These are phyloP conservation scores for Geosmithia putterillii DNA, from an alignment of 2,329 filamentous ascomycete species.

Conservation along the genomic window DNA sequence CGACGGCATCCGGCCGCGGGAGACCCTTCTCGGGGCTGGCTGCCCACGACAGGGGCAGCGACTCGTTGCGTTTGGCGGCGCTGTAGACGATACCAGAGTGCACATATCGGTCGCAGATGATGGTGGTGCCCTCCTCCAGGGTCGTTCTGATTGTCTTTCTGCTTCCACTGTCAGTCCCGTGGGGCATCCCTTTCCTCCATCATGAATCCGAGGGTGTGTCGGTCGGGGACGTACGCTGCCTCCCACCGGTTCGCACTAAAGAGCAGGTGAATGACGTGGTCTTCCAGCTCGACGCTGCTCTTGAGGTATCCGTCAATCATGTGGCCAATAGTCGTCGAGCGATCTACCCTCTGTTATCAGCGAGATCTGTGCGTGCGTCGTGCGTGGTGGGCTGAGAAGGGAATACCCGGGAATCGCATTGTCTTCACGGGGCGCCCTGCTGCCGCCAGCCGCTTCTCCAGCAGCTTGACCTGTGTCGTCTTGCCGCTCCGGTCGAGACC, in stretches of 20 bases:
- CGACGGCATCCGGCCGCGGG: conserved; percentile 72
- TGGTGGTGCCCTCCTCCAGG: conserved; percentile 54
- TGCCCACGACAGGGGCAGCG: conserved; percentile 65
- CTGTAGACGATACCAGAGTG: conserved; percentile 91
- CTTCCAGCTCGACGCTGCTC: conserved; percentile 60
- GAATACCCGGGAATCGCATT: conserved; percentile 43
- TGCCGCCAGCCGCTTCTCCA: conserved; percentile 43
- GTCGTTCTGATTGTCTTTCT: conserved; percentile 39
- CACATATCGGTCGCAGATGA: conserved; percentile 89
- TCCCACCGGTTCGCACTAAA: conserved; percentile 93
- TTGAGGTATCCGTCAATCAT: conserved; percentile 79
- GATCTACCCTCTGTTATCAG: too few species aligned
- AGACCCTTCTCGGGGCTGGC: conserved; percentile 75
- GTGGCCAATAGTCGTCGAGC: conserved; percentile 71
- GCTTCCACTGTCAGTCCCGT: background rate
- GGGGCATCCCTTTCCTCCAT: too few species aligned
- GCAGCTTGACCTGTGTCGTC: conserved; percentile 71
- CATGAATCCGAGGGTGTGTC: background rate
- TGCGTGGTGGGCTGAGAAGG: background rate
- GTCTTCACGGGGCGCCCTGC: conserved; percentile 35
- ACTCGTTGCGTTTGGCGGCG: conserved; percentile 68
- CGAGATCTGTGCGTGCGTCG: conserved; percentile 40
- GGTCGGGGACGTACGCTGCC: conserved; percentile 27
- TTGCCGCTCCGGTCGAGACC: conserved; percentile 86
- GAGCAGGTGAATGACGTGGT: conserved; percentile 80